These are phyloP conservation scores for Capronia coronata DNA, from an alignment of 2,329 filamentous ascomycete genomes.

Conservation along the genomic window DNA sequence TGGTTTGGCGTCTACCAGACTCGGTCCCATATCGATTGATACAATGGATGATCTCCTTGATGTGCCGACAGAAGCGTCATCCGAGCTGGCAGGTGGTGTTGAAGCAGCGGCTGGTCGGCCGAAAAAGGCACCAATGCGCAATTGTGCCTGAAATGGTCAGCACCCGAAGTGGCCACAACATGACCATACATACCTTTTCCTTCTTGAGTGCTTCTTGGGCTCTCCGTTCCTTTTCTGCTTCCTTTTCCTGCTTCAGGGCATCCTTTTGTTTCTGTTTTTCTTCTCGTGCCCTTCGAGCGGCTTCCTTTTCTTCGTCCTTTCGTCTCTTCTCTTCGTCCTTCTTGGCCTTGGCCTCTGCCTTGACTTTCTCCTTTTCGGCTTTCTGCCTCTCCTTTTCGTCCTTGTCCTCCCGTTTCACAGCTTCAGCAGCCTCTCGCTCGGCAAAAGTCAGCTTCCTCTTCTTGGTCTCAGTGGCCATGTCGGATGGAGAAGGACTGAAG, in stretches of 20 bases:
- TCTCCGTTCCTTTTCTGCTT: slow-evolving; percentile 34
- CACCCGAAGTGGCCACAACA: slow-evolving; percentile 27
- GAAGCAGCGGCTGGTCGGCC: slow-evolving; percentile 34
- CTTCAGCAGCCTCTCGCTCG: slow-evolving; percentile 27
- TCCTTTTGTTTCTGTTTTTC: slow-evolving; percentile 38
- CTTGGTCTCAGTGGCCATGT: slow-evolving; percentile 21
- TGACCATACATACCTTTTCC: slow-evolving; percentile 36
- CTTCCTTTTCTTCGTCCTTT: slow-evolving; percentile 39
- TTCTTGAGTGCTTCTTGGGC: slow-evolving; percentile 40
- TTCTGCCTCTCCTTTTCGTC: slow-evolving; percentile 31
- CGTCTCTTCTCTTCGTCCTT: slow-evolving; percentile 33
- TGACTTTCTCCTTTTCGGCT: slow-evolving; percentile 17
- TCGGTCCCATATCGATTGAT: slow-evolving; percentile 21
- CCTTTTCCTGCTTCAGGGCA: slow-evolving; percentile 36
- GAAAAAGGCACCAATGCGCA: slow-evolving; percentile 48
- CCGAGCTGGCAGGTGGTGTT: slow-evolving; percentile 25
- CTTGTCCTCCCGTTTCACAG: slow-evolving; percentile 32
- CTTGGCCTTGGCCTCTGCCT: slow-evolving; percentile 30
- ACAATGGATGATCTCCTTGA: slow-evolving; percentile 28
- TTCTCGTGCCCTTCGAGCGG: slow-evolving; percentile 17
- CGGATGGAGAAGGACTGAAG: slow-evolving; percentile 8
- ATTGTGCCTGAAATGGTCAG: slow-evolving; percentile 41
- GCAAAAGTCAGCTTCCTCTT: slow-evolving; percentile 30
- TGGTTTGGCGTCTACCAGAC: slow-evolving; percentile 30
- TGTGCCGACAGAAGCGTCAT: slow-evolving; percentile 20